Conservation (phyloP, 129 eudicot species). For the Flaveria robusta region DNA sequence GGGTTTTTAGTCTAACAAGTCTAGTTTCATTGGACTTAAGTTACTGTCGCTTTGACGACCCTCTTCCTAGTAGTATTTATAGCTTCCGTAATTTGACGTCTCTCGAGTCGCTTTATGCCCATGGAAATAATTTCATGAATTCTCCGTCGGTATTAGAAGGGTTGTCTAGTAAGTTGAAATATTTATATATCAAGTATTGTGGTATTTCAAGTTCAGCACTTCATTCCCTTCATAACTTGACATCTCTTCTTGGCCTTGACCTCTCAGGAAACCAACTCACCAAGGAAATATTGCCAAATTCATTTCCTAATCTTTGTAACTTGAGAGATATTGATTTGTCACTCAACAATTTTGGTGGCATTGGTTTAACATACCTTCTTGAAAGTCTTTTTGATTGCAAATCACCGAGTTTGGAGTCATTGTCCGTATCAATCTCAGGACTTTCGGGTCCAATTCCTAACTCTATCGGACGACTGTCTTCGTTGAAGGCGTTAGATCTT, state of each 20-base stretch:
- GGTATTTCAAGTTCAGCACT: constrained; percentile 17
- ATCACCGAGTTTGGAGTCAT: constrained; percentile 23
- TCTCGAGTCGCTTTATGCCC: not conserved
- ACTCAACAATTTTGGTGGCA: not conserved
- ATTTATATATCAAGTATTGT: not conserved
- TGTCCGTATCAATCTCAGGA: not conserved
- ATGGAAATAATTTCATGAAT: not conserved
- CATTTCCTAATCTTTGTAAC: constrained; percentile 18
- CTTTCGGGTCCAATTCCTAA: constrained; percentile 25
- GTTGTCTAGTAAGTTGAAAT: not conserved
- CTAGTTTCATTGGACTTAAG: constrained; percentile 21
- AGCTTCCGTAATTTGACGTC: constrained; percentile 26
- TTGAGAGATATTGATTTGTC: constrained; percentile 17
- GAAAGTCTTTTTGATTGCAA: constrained; percentile 14
- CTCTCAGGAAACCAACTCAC: not conserved
- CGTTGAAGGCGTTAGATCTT: constrained; percentile 28
- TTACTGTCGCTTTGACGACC: not conserved
- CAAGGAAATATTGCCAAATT: not conserved
- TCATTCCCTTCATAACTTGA: constrained; percentile 14
- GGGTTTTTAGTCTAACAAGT: constrained; percentile 36
- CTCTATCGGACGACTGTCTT: constrained; percentile 11
- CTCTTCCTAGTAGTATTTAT: not conserved
- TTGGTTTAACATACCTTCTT: not conserved
- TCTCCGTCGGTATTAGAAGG: constrained; percentile 12
- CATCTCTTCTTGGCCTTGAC: constrained; percentile 18